phyloP scores from a whole-genome alignment of 495 filamentous ascomycete genomes.

The Elasticomyces elasticus region DNA sequence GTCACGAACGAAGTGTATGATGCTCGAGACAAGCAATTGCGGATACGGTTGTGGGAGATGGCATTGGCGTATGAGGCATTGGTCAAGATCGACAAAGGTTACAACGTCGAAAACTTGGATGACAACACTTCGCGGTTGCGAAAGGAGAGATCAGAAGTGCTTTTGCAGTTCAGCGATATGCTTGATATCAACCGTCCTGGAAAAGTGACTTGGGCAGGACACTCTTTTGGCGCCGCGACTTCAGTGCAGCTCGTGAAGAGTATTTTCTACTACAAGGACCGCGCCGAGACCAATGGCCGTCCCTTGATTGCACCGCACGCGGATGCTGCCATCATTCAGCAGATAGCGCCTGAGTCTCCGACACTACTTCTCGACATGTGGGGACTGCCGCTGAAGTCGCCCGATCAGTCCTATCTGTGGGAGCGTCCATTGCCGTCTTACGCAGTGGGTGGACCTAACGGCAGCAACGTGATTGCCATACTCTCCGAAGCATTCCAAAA shows the following conservation, averaged over 20 bases:
- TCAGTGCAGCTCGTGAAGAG: slow-evolving; percentile 64
- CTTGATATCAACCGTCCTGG: slow-evolving; percentile 62
- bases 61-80: slow-evolving; percentile 53
- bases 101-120: slow-evolving; percentile 32
- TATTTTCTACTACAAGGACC: slow-evolving; percentile 44
- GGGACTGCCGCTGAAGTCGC: slow-evolving; percentile 54
- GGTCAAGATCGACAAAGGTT: slow-evolving; percentile 47
- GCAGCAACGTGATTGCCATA: slow-evolving; percentile 48
- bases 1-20: slow-evolving; percentile 45
- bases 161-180: slow-evolving; percentile 42
- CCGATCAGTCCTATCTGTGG: slow-evolving; percentile 46
- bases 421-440: slow-evolving; percentile 59
- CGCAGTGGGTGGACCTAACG: slow-evolving; percentile 36
- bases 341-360: slow-evolving; percentile 53
- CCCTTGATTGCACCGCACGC: slow-evolving; percentile 43
- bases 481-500: slow-evolving; percentile 61
- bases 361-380: slow-evolving; percentile 63
- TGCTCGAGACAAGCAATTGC: slow-evolving; percentile 53
- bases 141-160: slow-evolving; percentile 25
- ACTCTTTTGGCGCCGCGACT: slow-evolving; percentile 66
- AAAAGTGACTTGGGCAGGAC: slow-evolving; percentile 57
- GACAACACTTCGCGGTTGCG: slow-evolving; percentile 28
- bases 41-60: slow-evolving; percentile 64
- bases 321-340: slow-evolving; percentile 41
- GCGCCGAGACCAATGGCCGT: slow-evolving; percentile 17